Evolutionary conservation across 179 eudicot species (phyloP), one percentile per base, ranked within the genome.

Genomic region (Monotropa hypopitys): DNA sequence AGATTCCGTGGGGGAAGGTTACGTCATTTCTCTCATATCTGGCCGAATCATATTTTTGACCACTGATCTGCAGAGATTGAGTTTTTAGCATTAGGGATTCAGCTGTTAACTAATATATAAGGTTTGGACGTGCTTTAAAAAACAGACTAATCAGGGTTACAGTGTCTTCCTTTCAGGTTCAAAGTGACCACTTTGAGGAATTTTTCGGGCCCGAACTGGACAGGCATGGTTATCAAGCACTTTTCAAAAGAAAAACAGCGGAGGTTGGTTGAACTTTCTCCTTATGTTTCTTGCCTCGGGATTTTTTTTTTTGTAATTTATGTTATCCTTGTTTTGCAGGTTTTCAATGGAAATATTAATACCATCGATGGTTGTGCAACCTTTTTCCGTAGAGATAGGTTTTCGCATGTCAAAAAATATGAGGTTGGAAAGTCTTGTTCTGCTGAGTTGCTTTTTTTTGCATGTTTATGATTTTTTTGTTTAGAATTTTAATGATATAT

Each of bases 211-310:
- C 97, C 38, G 99, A 93, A 85, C 90, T 95, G 78, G 99, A 93
- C 79, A 95, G 91, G 84, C 97, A 95, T 86, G 99, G 98, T 56
- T 95, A 95, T 80, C 93, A 95, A 82, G 98, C 98, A 74, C 82
- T 93, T 2, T 95, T 88, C 76, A 93, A 91, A 84, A 84, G 91
- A 72, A 93, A 88, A 84, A 91, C 99, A 70, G 80, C 97, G 23
- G 99, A 95, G 96, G 99, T 95, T 75, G 59, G 87, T 72, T 21
- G 61, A 10, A 75, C 72, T 70, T 59, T 38, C 40, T 57, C 23
- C 63, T 42, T 43, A 35, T 72, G 65, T 32, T 5, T 21, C 33
- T 47, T 35, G 53, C 70, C 59, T 72, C 28, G 0, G 16, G 11
- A 71, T 21, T 21, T 7, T 32, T 50, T n/a, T 38, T 46, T 70